These are phyloP conservation scores for Globisporangium cederbergense DNA, from an alignment of 352 stramenopile genomes.

Conservation along the genomic window DNA sequence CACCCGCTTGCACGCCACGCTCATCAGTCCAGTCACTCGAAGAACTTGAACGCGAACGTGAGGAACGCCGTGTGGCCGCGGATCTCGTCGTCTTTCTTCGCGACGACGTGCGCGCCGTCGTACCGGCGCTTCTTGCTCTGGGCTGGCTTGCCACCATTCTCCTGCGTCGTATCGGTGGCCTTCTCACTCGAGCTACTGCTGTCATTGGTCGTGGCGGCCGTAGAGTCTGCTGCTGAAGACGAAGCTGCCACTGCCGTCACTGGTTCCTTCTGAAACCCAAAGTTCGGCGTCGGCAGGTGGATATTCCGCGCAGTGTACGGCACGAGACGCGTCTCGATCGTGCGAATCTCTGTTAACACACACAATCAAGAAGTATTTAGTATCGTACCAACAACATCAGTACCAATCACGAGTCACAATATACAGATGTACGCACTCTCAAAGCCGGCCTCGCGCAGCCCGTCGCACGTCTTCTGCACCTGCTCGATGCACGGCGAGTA, in stretches of 20 bases:
- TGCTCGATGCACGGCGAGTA: slow-evolving; percentile 99
- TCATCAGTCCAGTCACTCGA: slow-evolving; percentile 25
- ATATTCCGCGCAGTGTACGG: slow-evolving; percentile 69
- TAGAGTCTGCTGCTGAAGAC: slow-evolving; percentile 4
- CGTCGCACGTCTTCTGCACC: slow-evolving; percentile 90
- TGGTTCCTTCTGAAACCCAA: slow-evolving; percentile 35
- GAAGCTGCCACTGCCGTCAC: slow-evolving; percentile 13
- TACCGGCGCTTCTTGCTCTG: slow-evolving; percentile 49
- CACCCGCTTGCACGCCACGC: neutral
- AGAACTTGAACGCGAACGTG: slow-evolving; percentile 86
- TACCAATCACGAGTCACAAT: neutral
- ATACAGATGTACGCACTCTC: slow-evolving; percentile 38
- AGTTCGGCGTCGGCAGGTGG: slow-evolving; percentile 66
- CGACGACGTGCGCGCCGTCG: slow-evolving; percentile 62
- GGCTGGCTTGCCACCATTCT: neutral
- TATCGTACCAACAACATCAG: neutral
- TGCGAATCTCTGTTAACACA: slow-evolving; percentile 59
- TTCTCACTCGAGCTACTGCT: slow-evolving; percentile 22
- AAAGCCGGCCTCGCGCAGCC: slow-evolving; percentile 73
- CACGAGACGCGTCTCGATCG: slow-evolving; percentile 93
- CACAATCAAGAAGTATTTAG: slow-evolving; percentile 1
- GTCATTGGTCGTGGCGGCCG: slow-evolving; percentile 12
- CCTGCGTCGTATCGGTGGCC: slow-evolving; percentile 17
- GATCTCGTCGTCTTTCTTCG: slow-evolving; percentile 86
- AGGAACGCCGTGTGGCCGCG: slow-evolving; percentile 84